These are phyloP conservation scores for Acanthamoeba royreba DNA, from an alignment of 208 protist species.

Conservation along the genomic window DNA sequence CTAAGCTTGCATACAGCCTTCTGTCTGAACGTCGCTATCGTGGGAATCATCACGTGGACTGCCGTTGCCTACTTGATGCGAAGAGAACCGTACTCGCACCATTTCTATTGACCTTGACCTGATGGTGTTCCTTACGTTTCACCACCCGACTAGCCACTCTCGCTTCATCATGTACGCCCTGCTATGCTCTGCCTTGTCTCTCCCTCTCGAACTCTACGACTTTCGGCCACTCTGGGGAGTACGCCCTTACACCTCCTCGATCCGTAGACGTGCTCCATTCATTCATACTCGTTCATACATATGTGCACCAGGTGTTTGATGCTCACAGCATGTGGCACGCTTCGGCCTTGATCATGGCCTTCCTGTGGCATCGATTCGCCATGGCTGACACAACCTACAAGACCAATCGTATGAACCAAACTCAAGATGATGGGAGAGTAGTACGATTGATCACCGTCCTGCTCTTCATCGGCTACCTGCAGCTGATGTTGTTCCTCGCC, in stretches of 20 bases:
- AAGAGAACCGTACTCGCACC: neutral
- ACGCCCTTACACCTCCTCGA: neutral
- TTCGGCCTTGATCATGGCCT: neutral
- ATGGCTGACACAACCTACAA: neutral
- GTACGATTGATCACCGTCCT: too few species aligned
- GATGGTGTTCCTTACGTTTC: neutral
- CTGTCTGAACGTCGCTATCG: neutral
- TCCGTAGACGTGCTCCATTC: too few species aligned
- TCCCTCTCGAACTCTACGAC: neutral
- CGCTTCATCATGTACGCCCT: neutral
- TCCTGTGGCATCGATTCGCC: neutral
- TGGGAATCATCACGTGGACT: neutral
- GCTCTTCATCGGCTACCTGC: neutral
- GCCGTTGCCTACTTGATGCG: neutral
- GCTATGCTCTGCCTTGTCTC: neutral
- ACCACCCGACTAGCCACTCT: neutral
- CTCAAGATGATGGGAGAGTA: neutral
- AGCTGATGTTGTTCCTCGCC: too few species aligned
- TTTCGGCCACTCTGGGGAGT: neutral
- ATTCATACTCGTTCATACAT: too few species aligned
- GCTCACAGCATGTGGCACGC: neutral
- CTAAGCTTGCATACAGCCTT: neutral
- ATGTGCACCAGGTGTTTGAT: neutral
- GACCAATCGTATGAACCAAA: too few species aligned
- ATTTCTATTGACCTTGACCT: neutral